These are phyloP conservation scores for Madurella fahalii DNA, from an alignment of 2,329 filamentous ascomycete species.

Conservation along the genomic window DNA sequence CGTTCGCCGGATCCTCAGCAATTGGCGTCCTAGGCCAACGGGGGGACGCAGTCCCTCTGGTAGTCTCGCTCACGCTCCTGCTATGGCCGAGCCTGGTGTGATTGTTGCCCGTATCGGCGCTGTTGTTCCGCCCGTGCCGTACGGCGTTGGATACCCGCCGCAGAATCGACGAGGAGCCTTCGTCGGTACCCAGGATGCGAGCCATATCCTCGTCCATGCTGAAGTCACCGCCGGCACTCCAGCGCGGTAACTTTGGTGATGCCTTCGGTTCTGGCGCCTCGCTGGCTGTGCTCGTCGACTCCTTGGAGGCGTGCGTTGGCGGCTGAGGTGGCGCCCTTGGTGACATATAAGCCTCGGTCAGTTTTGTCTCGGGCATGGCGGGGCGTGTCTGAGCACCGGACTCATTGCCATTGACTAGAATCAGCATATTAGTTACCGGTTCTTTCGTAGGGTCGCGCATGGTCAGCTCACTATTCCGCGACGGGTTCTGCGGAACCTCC, in stretches of 20 bases:
- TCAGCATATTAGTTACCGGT: constrained; percentile 16
- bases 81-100: constrained; percentile 47
- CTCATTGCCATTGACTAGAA: constrained; percentile 36
- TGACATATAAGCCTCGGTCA: constrained; percentile 53
- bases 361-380: constrained; percentile 38
- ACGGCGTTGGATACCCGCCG: constrained; percentile 90
- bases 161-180: constrained; percentile 73
- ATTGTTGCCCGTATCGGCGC: constrained; percentile 56
- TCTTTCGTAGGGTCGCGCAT: constrained; percentile 6
- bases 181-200: constrained; percentile 76
- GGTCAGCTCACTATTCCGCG: constrained; percentile 42
- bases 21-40: constrained; percentile 68
- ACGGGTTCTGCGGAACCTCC: constrained; percentile 48
- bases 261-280: constrained; percentile 43
- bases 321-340: constrained; percentile 54
- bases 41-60: constrained; percentile 58
- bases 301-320: constrained; percentile 44
- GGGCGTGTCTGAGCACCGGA: constrained; percentile 27
- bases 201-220: constrained; percentile 96
- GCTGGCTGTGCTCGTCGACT: constrained; percentile 43
- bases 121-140: constrained; percentile 85
- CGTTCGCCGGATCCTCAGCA: constrained; percentile 46
- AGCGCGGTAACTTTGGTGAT: constrained; percentile 66
- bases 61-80: constrained; percentile 64
- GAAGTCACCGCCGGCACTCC: constrained; percentile 79